Conservation (phyloP, 2,329 filamentous ascomycete species). For the Fusarium setosum region DNA sequence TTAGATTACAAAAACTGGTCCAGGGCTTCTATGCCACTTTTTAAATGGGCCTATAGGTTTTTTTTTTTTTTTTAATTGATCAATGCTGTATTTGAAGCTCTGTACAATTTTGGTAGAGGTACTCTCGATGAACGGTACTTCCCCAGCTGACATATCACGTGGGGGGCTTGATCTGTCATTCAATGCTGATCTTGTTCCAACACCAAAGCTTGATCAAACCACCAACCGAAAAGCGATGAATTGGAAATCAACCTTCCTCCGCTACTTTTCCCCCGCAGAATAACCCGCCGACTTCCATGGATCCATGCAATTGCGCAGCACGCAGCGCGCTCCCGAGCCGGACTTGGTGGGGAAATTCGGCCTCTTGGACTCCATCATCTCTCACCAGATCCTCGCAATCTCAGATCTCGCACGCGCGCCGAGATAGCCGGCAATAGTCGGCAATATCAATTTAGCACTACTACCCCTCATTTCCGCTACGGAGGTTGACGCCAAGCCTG, state of each 20-base stretch:
- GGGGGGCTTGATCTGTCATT: background rate
- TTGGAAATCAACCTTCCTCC: background rate
- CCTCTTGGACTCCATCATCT: background rate
- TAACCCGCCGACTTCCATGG: background rate
- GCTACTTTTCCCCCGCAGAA: background rate
- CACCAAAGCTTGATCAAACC: background rate
- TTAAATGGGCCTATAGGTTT: too few relatives aligned
- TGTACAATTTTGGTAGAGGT: too few relatives aligned
- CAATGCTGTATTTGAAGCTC: too few relatives aligned
- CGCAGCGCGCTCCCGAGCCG: background rate
- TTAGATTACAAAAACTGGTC: too few relatives aligned
- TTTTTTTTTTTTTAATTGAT: too few relatives aligned
- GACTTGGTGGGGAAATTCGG: background rate
- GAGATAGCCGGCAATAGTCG: constrained; percentile 25
- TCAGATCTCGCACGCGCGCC: constrained; percentile 24
- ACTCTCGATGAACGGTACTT: too few relatives aligned
- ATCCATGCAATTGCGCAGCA: background rate
- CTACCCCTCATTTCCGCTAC: constrained; percentile 3
- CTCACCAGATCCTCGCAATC: constrained; percentile 14
- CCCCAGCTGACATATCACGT: background rate
- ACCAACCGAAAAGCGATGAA: background rate
- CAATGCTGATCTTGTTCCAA: background rate
- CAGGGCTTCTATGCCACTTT: too few relatives aligned
- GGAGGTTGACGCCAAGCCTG: background rate
- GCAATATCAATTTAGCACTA: constrained; percentile 12